Base-by-base conservation (phyloP, 768 basidiomycete species). In the Auricularia sp. region DNA sequence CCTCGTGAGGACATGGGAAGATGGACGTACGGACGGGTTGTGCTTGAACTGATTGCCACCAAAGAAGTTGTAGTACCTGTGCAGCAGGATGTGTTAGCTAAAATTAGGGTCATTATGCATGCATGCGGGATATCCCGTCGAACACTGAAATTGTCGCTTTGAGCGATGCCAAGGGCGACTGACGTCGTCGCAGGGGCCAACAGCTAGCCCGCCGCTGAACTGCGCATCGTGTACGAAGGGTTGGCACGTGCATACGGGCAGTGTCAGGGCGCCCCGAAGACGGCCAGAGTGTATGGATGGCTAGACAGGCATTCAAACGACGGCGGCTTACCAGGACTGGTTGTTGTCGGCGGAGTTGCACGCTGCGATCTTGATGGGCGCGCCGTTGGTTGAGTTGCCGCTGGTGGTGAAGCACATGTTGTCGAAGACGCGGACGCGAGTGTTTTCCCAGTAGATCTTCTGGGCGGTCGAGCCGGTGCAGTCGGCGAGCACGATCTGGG, bases 401-500 rank as follows among this genome's bases (percentile, higher is more conserved):
- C 29, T 14, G 29, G 14, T 59, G 13, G 56, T 35, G 34, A 35
- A 59, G 29, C 56, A 59, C 16, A 29, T 13, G 56, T 33, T 29
- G 56, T 24, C 13, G 8, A 51, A 51, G 56, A 35, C 24, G 29
- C 34, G 24, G 56, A 59, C 56, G 29, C 34, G 56, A 4, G 24
- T 34, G 56, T 59, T 18, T 29, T 29, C 34, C 56, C 56, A 59
- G 29, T 6, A 33, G 3, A 59, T 59, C 56, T 59, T 59, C 34
- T 64, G 64, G 2, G 29, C 64, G 10, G 56, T 33, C 18, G 21
- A 8, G 47, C 56, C 56, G n/a, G 11, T 64, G 64, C 64, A 64
- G 44, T 64, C 64, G 24, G 64, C 64, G 44, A 64, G 16, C 16
- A 64, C 64, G 34, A 64, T 24, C 16, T 61, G 54, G 3, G 64